Evolutionary conservation across 2,329 filamentous ascomycete species (phyloP), one percentile per base, ranked within the genome.

Genomic region (Cordyceps militaris): DNA sequence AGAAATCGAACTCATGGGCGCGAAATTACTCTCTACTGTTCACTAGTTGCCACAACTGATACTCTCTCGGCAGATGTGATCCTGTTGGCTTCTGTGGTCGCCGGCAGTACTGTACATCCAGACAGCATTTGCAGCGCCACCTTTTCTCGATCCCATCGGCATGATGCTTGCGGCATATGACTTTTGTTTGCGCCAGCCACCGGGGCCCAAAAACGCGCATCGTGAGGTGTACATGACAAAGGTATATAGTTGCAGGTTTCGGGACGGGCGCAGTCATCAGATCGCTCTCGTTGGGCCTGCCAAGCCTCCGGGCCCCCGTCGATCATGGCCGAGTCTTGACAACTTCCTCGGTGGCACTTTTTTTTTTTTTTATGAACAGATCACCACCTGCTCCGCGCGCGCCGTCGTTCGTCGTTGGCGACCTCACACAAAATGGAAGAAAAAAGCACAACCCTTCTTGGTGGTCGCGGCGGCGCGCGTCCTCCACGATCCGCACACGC

Each of bases 381-480:
- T n/a, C n/a, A n/a, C n/a, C n/a, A n/a, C n/a, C n/a, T n/a, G n/a
- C n/a, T n/a, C n/a, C n/a, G n/a, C n/a, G n/a, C n/a, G n/a, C n/a
- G n/a, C n/a, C n/a, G n/a, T n/a, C n/a, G n/a, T n/a, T n/a, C n/a
- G n/a, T n/a, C n/a, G n/a, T 57, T 43, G 44, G 54, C 54, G 54
- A 28, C 54, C 54, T 57, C 54, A 57, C 46, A 57, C 54, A 50
- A 23, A 50, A 2, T 4, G 14, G 8, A 26, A n/a, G 28, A 36
- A 6, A 32, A 6, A 11, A 32, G 30, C 11, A 23, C 26, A 43
- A 53, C 36, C 34, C 19, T 52, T 16, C 42, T 40, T 52, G 36
- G 16, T 21, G 28, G 49, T 52, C 36, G 23, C 26, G 30, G 47
- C 5, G 21, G 10, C 40, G 23, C 16, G 16, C 11, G 14, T 6